Evolutionary conservation across 495 filamentous ascomycete species (phyloP), one percentile per base, ranked within the genome.

Genomic region (Penicillium mononematosum): DNA sequence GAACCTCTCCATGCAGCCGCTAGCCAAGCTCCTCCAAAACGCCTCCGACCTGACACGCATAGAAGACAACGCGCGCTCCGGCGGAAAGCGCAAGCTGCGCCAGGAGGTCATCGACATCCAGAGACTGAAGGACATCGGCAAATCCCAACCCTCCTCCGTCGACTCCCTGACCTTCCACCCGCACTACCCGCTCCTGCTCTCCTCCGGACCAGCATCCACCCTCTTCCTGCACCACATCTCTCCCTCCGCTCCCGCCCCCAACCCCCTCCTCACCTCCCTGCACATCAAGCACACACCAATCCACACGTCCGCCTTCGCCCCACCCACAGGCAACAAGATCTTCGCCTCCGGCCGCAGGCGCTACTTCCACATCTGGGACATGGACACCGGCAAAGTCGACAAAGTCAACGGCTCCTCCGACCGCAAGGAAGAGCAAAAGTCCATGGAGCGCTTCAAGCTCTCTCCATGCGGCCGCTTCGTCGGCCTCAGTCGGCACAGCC

Each of bases 331-430:
- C 17, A 75, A 75, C 55, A 69, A 69, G 36, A 86, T 98, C 59
- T 88, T 96, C 68, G 86, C 96, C 50, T 86, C 92, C 24, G 91
- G 91, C 47, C 85, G 91, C 5, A 83, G 95, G 20, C 85, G 88
- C 58, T 98, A 94, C 71, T 96, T 96, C 75, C 94, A 98, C 75
- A 85, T 84, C 62, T 98, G 94, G 94, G 86, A 97, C 67, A 79
- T 98, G 4, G 70, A 85, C 41, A 84, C 88, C 7, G 95, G 94
- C 22, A 77, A 76, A 22, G 81, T 98, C 29, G 88, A 92, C 67
- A 96, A 96, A 57, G 81, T 98, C 43, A 89, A 91, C 62, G 91
- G 89, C 45, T 61, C 75, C 24, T 63, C 73, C 11, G 75, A 78
- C 61, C 89, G 95, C 50, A 84, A 87, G 56, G 80, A 86, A 53